Percentiles rank a stretch among this genome's conserved stretches.
These are phyloP conservation scores for Peronospora farinosa DNA, from an alignment of 352 stramenopile genomes.

Conservation along the genomic window DNA sequence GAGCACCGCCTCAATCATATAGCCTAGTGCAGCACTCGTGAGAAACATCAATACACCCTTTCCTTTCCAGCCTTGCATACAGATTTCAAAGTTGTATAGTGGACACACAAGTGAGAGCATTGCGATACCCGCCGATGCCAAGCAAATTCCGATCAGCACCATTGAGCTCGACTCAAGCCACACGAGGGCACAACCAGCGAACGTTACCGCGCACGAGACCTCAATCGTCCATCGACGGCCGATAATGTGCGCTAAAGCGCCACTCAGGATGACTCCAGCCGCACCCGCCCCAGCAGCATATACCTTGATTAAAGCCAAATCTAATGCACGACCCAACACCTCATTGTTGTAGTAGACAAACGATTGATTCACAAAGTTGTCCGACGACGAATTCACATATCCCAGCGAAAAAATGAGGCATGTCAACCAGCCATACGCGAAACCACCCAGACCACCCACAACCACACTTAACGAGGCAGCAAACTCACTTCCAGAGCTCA, in stretches of 20 bases:
- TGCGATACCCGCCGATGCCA: slow-evolving; percentile 55
- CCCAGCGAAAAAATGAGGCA: slow-evolving; percentile 77
- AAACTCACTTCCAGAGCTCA: slow-evolving; percentile 80
- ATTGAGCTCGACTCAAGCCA: slow-evolving; percentile 63
- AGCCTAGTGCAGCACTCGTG: slow-evolving; percentile 56
- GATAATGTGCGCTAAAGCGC: slow-evolving; percentile 44
- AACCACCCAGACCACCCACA: slow-evolving; percentile 64
- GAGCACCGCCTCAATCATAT: slow-evolving; percentile 72
- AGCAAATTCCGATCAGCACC: slow-evolving; percentile 62
- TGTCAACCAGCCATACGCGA: slow-evolving; percentile 72
- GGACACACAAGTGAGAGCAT: slow-evolving; percentile 74
- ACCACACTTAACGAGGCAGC: slow-evolving; percentile 71
- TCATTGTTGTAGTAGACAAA: slow-evolving; percentile 80
- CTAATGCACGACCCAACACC: slow-evolving; percentile 34
- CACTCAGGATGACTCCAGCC: slow-evolving; percentile 46
- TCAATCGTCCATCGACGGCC: slow-evolving; percentile 68
- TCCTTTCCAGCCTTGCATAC: slow-evolving; percentile 80
- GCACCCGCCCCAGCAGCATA: slow-evolving; percentile 52
- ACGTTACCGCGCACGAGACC: slow-evolving; percentile 44
- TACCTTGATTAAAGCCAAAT: slow-evolving; percentile 65
- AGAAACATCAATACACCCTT: slow-evolving; percentile 85
- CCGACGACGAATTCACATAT: slow-evolving; percentile 64
- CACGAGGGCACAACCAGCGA: slow-evolving; percentile 58
- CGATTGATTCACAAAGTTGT: slow-evolving; percentile 81
- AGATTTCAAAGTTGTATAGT: slow-evolving; percentile 87